Base-by-base conservation (phyloP, 2,329 filamentous ascomycete species). In the Fusarium palustre region DNA sequence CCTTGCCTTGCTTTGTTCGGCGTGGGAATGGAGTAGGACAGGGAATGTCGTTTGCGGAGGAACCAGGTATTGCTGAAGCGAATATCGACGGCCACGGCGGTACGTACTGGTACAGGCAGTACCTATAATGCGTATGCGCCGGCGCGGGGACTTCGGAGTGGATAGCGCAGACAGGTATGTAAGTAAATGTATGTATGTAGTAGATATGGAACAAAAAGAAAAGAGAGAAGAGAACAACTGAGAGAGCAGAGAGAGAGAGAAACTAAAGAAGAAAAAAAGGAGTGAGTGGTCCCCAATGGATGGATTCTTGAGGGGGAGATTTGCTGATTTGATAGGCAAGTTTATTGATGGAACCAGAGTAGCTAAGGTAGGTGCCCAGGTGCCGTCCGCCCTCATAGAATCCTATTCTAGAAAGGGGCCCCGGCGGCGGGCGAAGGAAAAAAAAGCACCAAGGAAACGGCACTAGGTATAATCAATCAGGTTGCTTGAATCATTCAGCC, bases 31-130 rank as follows among this genome's bases (percentile, higher is more conserved):
- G 62, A 60, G 55, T 45, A 36, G 9, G n/a, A 43, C 46, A 67
- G 63, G 64, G 64, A 61, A 63, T 36, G 56, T 66, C 57, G 63
- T 67, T 65, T 65, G 55, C 42, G 62, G 61, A 65, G 60, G 59
- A 60, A 49, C 62, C 60, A 58, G 59, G 59, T 59, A 42, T n/a
- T 48, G 48, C 13, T 52, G 55, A 34, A 66, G 62, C 63, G 59
- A 66, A 52, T 54, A 43, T 56, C 41, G 56, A 66, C 42, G 31
- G 42, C 22, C 22, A 34, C 41, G 42, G 39, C 20, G 62, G 49
- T 62, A 62, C 55, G 56, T 61, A 60, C 39, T 52, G 46, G 15
- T 41, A 42, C 16, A 30, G 48, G 48, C 48, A 52, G 48, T 52
- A n/a, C n/a, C n/a, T n/a, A 30, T 31, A 46, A 46, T 16, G 55